Percentiles rank a stretch among this genome's conserved stretches.
phyloP scores from a whole-genome alignment of 345 rosid species.

The Lepidium africanum region DNA sequence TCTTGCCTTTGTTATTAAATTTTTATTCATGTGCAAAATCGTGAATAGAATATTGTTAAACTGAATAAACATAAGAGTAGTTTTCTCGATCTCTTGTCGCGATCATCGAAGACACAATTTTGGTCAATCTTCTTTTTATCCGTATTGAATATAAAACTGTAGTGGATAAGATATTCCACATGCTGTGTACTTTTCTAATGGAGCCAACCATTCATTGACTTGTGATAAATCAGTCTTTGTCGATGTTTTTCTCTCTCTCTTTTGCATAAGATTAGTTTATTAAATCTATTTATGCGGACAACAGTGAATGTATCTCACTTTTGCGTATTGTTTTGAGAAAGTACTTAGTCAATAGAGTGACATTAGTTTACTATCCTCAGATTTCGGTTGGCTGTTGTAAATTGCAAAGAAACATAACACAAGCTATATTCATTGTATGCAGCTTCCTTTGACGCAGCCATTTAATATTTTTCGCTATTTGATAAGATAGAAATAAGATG shows the following conservation, averaged over 20 bases:
- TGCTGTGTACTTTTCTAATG: slow-evolving; percentile 9
- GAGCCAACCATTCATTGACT: slow-evolving; percentile 16
- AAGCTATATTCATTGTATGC: neutral
- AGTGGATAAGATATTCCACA: slow-evolving; percentile 4
- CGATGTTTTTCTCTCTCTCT: neutral
- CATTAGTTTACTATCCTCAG: neutral
- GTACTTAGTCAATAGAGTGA: neutral
- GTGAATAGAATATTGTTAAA: neutral
- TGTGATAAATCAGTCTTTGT: neutral
- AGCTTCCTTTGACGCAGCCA: neutral
- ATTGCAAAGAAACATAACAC: neutral
- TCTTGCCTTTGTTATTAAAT: too few species aligned
- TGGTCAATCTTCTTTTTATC: neutral
- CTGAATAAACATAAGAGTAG: neutral
- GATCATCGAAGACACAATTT: neutral
- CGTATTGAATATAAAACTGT: neutral
- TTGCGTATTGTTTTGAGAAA: neutral
- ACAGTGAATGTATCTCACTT: neutral
- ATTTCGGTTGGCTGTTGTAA: neutral
- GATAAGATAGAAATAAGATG: neutral
- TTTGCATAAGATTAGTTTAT: slow-evolving; percentile 2
- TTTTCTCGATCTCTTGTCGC: neutral
- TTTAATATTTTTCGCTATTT: neutral
- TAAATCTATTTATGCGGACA: neutral
- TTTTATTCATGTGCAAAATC: too few species aligned